phyloP scores from a whole-genome alignment of 768 basidiomycete genomes.

The Kwoniella dendrophila region DNA sequence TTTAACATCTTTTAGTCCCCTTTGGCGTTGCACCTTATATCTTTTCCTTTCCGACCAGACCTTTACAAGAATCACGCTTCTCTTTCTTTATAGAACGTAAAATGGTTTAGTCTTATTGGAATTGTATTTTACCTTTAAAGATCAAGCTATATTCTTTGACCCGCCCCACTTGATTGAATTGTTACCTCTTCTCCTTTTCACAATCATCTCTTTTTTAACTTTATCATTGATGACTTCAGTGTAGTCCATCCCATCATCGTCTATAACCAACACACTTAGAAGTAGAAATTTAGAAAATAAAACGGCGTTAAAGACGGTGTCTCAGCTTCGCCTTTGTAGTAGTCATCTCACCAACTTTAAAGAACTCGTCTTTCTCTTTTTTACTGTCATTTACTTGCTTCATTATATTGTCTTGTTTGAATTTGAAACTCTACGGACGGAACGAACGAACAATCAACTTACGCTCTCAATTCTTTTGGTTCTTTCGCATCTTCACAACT shows the following conservation, averaged over 20 bases:
- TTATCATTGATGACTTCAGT: constrained; percentile 12
- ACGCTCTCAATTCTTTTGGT: constrained; percentile 13
- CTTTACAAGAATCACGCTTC: constrained; percentile 7
- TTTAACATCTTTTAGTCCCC: constrained; percentile 5
- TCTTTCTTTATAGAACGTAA: background rate
- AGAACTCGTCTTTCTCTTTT: constrained; percentile 7
- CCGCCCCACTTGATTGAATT: constrained; percentile 15
- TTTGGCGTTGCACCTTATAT: constrained; percentile 34
- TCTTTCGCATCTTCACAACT: constrained; percentile 1
- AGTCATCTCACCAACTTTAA: too few relatives aligned
- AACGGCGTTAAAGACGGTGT: constrained; percentile 20
- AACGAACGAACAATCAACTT: constrained; percentile 11
- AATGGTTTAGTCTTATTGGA: background rate
- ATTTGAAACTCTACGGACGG: background rate
- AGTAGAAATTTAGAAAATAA: too few relatives aligned
- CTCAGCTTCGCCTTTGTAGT: constrained; percentile 15
- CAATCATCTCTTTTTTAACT: constrained; percentile 1
- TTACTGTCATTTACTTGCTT: constrained; percentile 10
- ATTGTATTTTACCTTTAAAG: constrained; percentile 20
- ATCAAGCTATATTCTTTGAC: constrained; percentile 9
- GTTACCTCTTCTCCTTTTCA: constrained; percentile 7
- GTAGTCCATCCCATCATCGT: constrained; percentile 9
- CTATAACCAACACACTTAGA: background rate
- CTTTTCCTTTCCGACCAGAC: constrained; percentile 19
- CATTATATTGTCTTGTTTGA: constrained; percentile 11